These are phyloP conservation scores for Leishmania major DNA, from an alignment of 208 protist genomes.

Conservation along the genomic window DNA sequence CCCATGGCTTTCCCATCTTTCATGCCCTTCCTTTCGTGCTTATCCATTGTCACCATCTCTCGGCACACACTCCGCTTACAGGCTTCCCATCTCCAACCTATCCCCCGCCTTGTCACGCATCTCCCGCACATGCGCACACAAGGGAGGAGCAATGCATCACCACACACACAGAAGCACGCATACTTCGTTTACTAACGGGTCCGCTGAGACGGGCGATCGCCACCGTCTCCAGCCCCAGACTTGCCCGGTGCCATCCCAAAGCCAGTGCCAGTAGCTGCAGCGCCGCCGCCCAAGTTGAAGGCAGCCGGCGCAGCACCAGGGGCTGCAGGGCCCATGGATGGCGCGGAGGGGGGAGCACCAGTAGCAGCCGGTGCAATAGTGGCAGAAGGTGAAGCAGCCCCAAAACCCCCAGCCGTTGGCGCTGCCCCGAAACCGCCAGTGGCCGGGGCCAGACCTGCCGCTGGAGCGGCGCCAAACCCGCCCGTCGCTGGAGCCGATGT, in stretches of 20 bases:
- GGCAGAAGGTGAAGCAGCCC: conserved; percentile 11
- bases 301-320: conserved; percentile 17
- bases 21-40: neutral
- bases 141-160: neutral
- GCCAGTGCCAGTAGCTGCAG: conserved; percentile 5
- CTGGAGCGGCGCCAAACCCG: neutral
- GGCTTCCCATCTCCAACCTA: neutral
- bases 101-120: neutral
- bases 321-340: conserved; percentile 21
- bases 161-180: neutral
- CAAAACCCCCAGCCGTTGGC: conserved; percentile 13
- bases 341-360: conserved; percentile 15
- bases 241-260: conserved; percentile 27
- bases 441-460: conserved; percentile 17
- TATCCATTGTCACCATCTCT: neutral
- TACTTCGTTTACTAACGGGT: conserved; percentile 10
- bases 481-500: conserved; percentile 16
- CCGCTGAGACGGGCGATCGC: conserved; percentile 20
- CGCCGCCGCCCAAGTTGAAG: conserved; percentile 13
- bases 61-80: neutral
- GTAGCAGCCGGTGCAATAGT: conserved; percentile 18
- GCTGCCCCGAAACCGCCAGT: conserved; percentile 18
- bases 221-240: conserved; percentile 9
- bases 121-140: neutral
- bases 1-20: neutral